These are phyloP conservation scores for Annulohypoxylon nitens DNA, from an alignment of 495 filamentous ascomycete species.

Conservation along the genomic window DNA sequence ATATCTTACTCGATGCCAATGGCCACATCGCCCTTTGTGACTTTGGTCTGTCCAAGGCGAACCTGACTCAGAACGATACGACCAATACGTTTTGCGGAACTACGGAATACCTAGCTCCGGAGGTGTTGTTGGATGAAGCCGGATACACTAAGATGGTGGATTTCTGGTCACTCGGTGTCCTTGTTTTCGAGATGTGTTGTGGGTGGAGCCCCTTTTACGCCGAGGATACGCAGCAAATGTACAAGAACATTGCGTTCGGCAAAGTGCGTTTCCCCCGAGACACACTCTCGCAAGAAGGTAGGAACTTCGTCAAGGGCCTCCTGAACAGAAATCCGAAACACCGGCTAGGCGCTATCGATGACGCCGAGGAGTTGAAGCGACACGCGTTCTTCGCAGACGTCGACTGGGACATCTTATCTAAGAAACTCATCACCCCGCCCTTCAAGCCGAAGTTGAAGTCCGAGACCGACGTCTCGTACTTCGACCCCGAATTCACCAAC, in stretches of 20 bases:
- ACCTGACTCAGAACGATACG: conserved; percentile 93
- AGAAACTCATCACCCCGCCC: conserved; percentile 94
- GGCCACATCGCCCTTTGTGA: conserved; percentile 96
- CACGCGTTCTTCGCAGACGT: conserved; percentile 96
- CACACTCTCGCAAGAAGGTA: conserved; percentile 90
- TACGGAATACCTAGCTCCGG: conserved; percentile 96
- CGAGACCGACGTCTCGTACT: conserved; percentile 96
- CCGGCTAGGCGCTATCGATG: conserved; percentile 87
- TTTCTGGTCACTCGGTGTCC: conserved; percentile 97
- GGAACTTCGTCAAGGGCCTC: conserved; percentile 97
- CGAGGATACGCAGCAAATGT: conserved; percentile 99
- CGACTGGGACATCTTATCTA: conserved; percentile 86
- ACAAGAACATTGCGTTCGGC: conserved; percentile 99
- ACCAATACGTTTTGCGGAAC: conserved; percentile 99
- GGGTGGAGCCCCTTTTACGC: conserved; percentile 99
- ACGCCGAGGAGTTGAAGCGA: conserved; percentile 93
- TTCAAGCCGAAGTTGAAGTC: conserved; percentile 98
- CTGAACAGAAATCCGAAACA: conserved; percentile 98
- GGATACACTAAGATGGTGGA: conserved; percentile 99
- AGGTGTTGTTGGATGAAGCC: conserved; percentile 93
- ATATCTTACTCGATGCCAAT: conserved; percentile 92
- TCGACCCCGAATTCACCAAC: conserved; percentile 98
- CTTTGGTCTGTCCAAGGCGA: conserved; percentile 97
- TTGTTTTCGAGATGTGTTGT: conserved; percentile 99
- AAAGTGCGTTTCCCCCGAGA: conserved; percentile 97